A percentile compares a stretch with the other conserved stretches of the same genome.
These are phyloP conservation scores for Blastocystis sp. DNA, from an alignment of 352 stramenopile genomes.

Conservation along the genomic window DNA sequence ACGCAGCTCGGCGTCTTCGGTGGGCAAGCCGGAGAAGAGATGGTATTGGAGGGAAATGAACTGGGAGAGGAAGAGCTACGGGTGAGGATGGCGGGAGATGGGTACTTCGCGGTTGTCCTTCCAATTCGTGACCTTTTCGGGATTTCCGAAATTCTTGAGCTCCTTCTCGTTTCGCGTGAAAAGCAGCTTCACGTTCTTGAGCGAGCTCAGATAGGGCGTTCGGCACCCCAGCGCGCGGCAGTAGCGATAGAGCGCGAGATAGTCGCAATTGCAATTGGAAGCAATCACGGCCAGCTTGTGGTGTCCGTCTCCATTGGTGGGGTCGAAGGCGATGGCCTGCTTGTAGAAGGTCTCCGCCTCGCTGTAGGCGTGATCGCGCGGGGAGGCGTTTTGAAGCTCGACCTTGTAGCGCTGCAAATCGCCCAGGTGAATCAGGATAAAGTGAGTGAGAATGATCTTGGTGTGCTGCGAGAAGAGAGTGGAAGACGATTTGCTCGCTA, in stretches of 20 bases:
- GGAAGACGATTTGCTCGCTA: background rate
- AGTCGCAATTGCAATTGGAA: background rate
- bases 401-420: constrained; percentile 45
- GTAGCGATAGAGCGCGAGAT: constrained; percentile 44
- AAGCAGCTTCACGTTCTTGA: constrained; percentile 32
- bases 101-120: constrained; percentile 20
- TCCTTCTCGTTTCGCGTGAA: constrained; percentile 53
- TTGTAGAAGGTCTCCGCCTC: constrained; percentile 52
- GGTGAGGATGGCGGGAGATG: background rate
- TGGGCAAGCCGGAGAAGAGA: background rate
- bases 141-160: background rate
- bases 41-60: constrained; percentile 32
- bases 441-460: constrained; percentile 23
- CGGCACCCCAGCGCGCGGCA: constrained; percentile 32
- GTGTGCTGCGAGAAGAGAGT: constrained; percentile 49
- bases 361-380: background rate
- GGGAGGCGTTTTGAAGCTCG: background rate
- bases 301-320: constrained; percentile 23
- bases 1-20: background rate
- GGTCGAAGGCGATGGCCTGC: constrained; percentile 43
- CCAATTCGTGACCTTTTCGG: background rate
- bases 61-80: constrained; percentile 3
- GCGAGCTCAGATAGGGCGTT: background rate
- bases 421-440: constrained; percentile 44
- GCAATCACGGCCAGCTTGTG: constrained; percentile 39